Conservation (phyloP, 805 yeast genomes). For the Candida alai region DNA sequence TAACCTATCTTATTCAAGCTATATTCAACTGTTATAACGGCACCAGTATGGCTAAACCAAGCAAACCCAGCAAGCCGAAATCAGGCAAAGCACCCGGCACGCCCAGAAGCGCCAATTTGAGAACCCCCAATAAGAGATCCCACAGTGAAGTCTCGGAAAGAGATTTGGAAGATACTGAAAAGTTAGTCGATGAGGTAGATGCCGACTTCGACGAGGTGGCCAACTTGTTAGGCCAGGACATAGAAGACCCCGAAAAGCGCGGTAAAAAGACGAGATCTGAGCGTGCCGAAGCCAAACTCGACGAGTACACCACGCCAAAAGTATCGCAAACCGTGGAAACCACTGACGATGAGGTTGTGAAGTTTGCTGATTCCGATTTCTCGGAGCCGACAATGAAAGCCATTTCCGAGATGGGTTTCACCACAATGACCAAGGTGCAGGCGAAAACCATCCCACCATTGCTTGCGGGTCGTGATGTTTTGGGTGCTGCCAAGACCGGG, state of each 20-base stretch:
- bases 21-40: no score
- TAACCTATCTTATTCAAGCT: no score
- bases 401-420: slow-evolving; percentile 84
- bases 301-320: slow-evolving; percentile 28
- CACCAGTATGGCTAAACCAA: slow-evolving; percentile 3
- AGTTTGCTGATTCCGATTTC: slow-evolving; percentile 46
- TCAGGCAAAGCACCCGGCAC: no score
- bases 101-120: neutral
- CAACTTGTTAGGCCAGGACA: slow-evolving; percentile 43
- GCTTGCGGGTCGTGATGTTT: slow-evolving; percentile 92
- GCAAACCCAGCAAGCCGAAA: slow-evolving; percentile 1
- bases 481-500: slow-evolving; percentile 99
- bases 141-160: slow-evolving; percentile 25
- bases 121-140: slow-evolving; percentile 8
- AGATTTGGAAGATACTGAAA: slow-evolving; percentile 35
- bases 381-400: slow-evolving; percentile 83
- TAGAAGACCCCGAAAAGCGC: slow-evolving; percentile 30
- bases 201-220: slow-evolving; percentile 57
- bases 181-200: slow-evolving; percentile 51
- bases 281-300: slow-evolving; percentile 19
- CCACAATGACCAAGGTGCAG: slow-evolving; percentile 90
- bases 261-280: slow-evolving; percentile 16
- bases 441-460: slow-evolving; percentile 95
- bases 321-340: slow-evolving; percentile 10
- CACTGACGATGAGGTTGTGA: slow-evolving; percentile 20